Conservation (phyloP, 257 asterid genomes). For the Eucommia ulmoides region DNA sequence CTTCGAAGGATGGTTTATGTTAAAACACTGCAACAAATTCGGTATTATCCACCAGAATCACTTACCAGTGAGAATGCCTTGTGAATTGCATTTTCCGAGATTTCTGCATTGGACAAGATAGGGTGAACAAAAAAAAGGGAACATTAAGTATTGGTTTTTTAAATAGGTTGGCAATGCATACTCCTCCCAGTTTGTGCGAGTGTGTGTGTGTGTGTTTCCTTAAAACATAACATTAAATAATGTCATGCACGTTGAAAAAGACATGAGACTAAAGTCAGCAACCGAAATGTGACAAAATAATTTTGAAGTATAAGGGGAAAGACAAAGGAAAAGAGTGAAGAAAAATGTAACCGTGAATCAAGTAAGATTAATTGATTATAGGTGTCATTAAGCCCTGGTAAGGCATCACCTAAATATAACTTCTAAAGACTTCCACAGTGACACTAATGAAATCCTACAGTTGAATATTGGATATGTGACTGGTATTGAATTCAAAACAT, state of each 20-base stretch:
- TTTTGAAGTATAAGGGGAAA: neutral
- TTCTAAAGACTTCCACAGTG: neutral
- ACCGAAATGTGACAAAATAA: no score
- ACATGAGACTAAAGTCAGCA: no score
- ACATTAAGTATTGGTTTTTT: no score
- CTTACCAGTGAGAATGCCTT: conserved; percentile 49
- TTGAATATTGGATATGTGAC: neutral
- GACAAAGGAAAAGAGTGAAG: neutral
- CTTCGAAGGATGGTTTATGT: no score
- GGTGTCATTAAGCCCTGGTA: neutral
- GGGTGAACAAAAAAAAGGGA: no score
- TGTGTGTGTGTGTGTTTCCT: no score
- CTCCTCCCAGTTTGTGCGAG: no score
- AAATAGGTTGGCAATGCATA: no score
- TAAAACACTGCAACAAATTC: no score
- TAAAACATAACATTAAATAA: no score
- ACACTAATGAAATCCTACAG: neutral
- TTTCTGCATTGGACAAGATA: conserved; percentile 34
- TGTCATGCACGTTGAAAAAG: no score
- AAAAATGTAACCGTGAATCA: neutral
- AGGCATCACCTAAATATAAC: neutral
- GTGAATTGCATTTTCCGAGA: conserved; percentile 27
- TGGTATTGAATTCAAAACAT: neutral
- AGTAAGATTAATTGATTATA: neutral
- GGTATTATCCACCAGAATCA: neutral